A percentile compares a stretch with the other conserved stretches of the same genome.
phyloP scores from a whole-genome alignment of 2,329 filamentous ascomycete genomes.

The Talaromyces marneffei region DNA sequence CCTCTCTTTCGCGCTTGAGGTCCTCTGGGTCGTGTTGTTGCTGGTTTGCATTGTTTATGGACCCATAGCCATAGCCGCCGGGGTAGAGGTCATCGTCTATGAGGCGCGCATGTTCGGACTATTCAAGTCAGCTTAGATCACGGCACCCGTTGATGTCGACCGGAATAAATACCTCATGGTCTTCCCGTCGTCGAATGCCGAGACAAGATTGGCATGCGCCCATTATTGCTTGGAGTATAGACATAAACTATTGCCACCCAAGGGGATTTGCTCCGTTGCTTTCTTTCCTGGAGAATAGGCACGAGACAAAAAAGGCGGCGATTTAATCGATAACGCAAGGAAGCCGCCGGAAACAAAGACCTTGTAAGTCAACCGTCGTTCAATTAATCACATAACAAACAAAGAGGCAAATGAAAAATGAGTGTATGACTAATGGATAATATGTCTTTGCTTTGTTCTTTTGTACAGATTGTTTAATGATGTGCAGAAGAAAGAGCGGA shows the following conservation, averaged over 20 bases:
- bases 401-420: background rate
- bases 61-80: slow-evolving; percentile 39
- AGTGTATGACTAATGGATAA: background rate
- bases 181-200: slow-evolving; percentile 33
- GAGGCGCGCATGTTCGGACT: slow-evolving; percentile 40
- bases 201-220: slow-evolving; percentile 42
- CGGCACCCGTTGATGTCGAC: no score
- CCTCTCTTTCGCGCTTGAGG: slow-evolving; percentile 40
- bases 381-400: background rate
- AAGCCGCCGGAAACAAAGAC: background rate
- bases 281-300: background rate
- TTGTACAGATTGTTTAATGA: background rate
- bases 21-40: slow-evolving; percentile 38
- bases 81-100: slow-evolving; percentile 44
- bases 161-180: slow-evolving; percentile 29
- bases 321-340: background rate
- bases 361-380: background rate
- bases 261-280: background rate
- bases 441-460: background rate
- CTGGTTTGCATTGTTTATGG: slow-evolving; percentile 33
- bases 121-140: background rate
- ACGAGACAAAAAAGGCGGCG: background rate
- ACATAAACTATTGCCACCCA: background rate
- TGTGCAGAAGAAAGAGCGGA: background rate
- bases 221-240: slow-evolving; percentile 26